Evolutionary conservation across 176 grass and related monocot genomes (phyloP).

Genomic region (Pontederia crassipes): DNA sequence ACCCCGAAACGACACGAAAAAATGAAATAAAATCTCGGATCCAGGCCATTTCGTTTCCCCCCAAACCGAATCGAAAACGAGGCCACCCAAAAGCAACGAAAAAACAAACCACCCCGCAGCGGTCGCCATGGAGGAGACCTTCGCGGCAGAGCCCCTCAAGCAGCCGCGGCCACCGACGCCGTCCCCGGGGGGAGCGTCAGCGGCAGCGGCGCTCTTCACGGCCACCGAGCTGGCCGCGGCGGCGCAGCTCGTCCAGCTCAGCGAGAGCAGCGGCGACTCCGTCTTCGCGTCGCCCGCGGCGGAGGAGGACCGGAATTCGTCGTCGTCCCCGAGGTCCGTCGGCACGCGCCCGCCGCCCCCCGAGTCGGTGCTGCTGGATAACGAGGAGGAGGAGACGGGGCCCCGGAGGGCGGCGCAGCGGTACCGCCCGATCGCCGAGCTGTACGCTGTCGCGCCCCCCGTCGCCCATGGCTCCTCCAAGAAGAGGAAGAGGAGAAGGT

Average conservation of each 20-base stretch:
- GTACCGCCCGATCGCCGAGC: slow-evolving; percentile 14
- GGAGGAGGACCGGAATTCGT: background rate
- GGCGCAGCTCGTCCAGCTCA: slow-evolving; percentile 29
- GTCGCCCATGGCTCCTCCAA: background rate
- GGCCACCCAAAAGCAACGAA: too few species aligned
- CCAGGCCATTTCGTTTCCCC: too few species aligned
- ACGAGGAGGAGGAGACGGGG: slow-evolving; percentile 8
- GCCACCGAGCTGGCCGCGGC: slow-evolving; percentile 33
- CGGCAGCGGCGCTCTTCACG: background rate
- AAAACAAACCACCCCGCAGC: too few species aligned
- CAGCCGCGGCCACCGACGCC: too few species aligned
- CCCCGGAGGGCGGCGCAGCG: slow-evolving; percentile 11
- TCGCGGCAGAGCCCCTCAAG: too few species aligned
- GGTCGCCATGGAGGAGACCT: too few species aligned
- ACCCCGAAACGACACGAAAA: too few species aligned
- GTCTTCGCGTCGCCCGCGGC: background rate
- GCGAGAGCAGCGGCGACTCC: slow-evolving; percentile 15
- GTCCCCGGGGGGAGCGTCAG: too few species aligned
- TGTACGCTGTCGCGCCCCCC: slow-evolving; percentile 4
- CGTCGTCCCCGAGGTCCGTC: background rate
- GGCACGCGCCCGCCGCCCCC: background rate
- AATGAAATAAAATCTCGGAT: too few species aligned
- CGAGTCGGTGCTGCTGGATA: background rate
- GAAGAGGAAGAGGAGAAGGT: background rate
- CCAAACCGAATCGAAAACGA: too few species aligned